Conservation (phyloP, 2,329 filamentous ascomycete genomes). For the Grosmannia huntii region DNA sequence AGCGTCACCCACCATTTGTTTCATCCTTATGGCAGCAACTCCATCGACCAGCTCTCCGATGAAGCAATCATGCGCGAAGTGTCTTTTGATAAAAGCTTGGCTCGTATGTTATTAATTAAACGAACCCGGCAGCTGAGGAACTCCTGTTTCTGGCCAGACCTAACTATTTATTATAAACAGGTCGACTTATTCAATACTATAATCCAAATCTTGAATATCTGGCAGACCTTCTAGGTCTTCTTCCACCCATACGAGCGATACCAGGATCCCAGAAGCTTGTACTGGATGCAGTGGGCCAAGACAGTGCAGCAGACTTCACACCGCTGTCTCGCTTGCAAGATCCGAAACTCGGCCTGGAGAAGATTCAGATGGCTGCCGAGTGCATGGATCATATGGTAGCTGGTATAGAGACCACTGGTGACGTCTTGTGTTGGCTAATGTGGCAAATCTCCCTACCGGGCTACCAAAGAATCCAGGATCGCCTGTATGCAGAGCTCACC, state of each 20-base stretch:
- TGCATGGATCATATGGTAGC: conserved; percentile 61
- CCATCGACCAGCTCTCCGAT: conserved; percentile 25
- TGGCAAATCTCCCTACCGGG: conserved; percentile 52
- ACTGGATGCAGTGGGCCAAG: neutral
- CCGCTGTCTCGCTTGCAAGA: conserved; percentile 45
- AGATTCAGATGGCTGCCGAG: conserved; percentile 49
- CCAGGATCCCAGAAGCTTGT: neutral
- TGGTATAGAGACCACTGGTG: conserved; percentile 61
- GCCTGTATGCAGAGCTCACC: conserved; percentile 38
- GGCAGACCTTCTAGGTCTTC: neutral
- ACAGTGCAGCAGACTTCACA: conserved; percentile 37
- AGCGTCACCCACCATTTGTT: conserved; percentile 58
- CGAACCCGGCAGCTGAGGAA: too few species aligned
- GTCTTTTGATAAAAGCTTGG: neutral
- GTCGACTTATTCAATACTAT: neutral
- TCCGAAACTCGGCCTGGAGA: conserved; percentile 25
- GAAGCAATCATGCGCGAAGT: neutral
- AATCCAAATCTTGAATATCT: neutral
- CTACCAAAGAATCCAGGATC: conserved; percentile 35
- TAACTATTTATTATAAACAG: too few species aligned
- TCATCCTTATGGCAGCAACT: conserved; percentile 49
- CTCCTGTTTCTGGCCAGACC: too few species aligned
- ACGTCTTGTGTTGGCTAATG: conserved; percentile 57
- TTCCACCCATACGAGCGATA: neutral
- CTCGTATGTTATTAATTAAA: too few species aligned